phyloP scores from a whole-genome alignment of 495 filamentous ascomycete genomes.

The Pseudevernia furfuracea region DNA sequence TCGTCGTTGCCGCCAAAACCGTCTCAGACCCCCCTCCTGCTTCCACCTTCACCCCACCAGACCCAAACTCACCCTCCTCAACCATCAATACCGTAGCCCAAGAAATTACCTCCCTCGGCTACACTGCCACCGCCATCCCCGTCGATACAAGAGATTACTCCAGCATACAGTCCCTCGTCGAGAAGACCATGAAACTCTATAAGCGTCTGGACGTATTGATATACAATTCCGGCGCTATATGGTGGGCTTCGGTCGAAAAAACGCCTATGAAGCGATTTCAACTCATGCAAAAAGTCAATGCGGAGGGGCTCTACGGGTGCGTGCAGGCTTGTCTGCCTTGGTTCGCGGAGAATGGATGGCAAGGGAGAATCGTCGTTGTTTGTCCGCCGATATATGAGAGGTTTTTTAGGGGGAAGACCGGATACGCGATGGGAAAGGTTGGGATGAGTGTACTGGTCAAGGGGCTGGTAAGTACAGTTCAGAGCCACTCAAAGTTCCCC shows the following conservation, averaged over 20 bases:
- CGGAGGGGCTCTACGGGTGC: slow-evolving; percentile 56
- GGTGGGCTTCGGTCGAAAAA: slow-evolving; percentile 67
- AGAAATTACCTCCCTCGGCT: slow-evolving; percentile 63
- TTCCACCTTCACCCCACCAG: slow-evolving; percentile 57
- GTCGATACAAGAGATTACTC: slow-evolving; percentile 61
- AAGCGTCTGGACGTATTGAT: slow-evolving; percentile 62
- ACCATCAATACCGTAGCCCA: slow-evolving; percentile 79
- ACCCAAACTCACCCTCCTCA: slow-evolving; percentile 71
- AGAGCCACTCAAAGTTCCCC: not conserved
- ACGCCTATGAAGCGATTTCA: slow-evolving; percentile 74
- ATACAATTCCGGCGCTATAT: slow-evolving; percentile 83
- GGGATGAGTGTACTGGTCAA: slow-evolving; percentile 77
- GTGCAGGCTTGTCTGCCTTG: slow-evolving; percentile 61
- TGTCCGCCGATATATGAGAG: slow-evolving; percentile 78
- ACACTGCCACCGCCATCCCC: slow-evolving; percentile 55
- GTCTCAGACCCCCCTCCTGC: slow-evolving; percentile 53
- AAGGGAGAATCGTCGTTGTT: slow-evolving; percentile 67
- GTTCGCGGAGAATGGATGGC: slow-evolving; percentile 45
- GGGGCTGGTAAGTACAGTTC: slow-evolving; percentile 40
- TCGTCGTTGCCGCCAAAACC: slow-evolving; percentile 75
- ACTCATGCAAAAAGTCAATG: slow-evolving; percentile 76
- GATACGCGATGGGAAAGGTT: slow-evolving; percentile 81
- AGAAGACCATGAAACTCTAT: slow-evolving; percentile 54
- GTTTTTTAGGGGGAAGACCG: slow-evolving; percentile 81
- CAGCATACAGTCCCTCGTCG: slow-evolving; percentile 56